A percentile compares a stretch with the other conserved stretches of the same genome.
Evolutionary conservation across 768 basidiomycete genomes (phyloP).

Genomic region (Lenzites betulinus): DNA sequence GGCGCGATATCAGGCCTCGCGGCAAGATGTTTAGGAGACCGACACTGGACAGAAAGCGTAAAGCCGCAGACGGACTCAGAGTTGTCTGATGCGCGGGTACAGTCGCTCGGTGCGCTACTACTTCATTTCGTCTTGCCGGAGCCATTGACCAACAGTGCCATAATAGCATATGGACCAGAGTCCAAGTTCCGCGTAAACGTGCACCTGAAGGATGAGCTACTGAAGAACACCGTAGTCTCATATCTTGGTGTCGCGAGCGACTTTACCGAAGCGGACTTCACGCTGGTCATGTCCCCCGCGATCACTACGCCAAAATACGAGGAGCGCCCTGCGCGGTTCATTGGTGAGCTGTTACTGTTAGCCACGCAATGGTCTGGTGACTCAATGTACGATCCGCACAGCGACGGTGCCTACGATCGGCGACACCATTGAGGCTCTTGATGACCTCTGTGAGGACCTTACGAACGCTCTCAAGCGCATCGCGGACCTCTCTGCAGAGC

Average conservation of each 20-base stretch:
- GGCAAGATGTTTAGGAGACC: slow-evolving; percentile 64
- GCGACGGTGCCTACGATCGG: slow-evolving; percentile 78
- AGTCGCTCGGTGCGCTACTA: slow-evolving; percentile 52
- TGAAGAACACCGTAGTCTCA: slow-evolving; percentile 61
- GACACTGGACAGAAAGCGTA: slow-evolving; percentile 58
- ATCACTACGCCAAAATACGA: slow-evolving; percentile 57
- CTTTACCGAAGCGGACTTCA: slow-evolving; percentile 79
- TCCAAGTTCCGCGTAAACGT: slow-evolving; percentile 64
- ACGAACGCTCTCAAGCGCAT: slow-evolving; percentile 64
- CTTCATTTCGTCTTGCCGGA: slow-evolving; percentile 1
- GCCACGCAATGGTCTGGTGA: neutral
- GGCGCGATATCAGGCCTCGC: slow-evolving; percentile 74
- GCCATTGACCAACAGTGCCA: neutral
- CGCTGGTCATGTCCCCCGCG: slow-evolving; percentile 68
- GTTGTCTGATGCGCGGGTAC: slow-evolving; percentile 50
- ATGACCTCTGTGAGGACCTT: slow-evolving; percentile 63
- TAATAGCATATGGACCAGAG: slow-evolving; percentile 50
- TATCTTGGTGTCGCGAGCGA: slow-evolving; percentile 75
- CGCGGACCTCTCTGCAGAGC: slow-evolving; percentile 64
- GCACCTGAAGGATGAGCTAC: slow-evolving; percentile 52
- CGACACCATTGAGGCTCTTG: slow-evolving; percentile 68
- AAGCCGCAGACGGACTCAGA: slow-evolving; percentile 70
- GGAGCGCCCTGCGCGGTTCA: slow-evolving; percentile 57
- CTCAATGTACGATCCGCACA: slow-evolving; percentile 30
- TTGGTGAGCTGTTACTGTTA: slow-evolving; percentile 45